These are phyloP conservation scores for Auriscalpium microsporum DNA, from an alignment of 768 basidiomycete species.

Conservation along the genomic window DNA sequence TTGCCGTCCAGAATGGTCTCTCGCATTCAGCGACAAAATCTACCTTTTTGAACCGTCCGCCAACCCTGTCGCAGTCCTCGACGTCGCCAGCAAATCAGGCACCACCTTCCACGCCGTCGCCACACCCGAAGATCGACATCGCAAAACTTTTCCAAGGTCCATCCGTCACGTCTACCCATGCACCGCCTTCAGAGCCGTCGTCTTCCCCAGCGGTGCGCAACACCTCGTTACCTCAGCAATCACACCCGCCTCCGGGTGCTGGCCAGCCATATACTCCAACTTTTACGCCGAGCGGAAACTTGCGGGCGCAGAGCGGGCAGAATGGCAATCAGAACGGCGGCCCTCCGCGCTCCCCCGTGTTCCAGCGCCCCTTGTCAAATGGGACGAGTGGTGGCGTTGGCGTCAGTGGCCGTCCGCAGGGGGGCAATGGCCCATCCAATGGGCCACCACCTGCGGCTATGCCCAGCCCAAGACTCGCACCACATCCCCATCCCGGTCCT, in stretches of 20 bases:
- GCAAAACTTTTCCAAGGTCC: constrained; percentile 54
- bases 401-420: constrained; percentile 37
- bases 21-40: constrained; percentile 9
- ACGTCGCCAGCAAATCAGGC: constrained; percentile 17
- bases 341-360: constrained; percentile 58
- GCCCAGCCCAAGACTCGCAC: constrained; percentile 60
- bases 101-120: constrained; percentile 14
- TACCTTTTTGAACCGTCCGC: constrained; percentile 8
- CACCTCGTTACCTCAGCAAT: constrained; percentile 45
- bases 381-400: constrained; percentile 36
- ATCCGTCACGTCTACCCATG: constrained; percentile 11
- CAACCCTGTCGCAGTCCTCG: constrained; percentile 24
- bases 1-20: constrained; percentile 41
- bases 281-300: constrained; percentile 6
- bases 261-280: constrained; percentile 6
- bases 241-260: constrained; percentile 26
- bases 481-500: constrained; percentile 48
- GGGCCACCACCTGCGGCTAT: constrained; percentile 40
- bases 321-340: constrained; percentile 10
- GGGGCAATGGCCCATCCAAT: constrained; percentile 27
- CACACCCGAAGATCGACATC: constrained; percentile 31
- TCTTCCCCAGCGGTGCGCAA: constrained; percentile 39
- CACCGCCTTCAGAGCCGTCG: constrained; percentile 15
- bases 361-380: constrained; percentile 45
- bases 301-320: constrained; percentile 13